Evolutionary conservation across 495 filamentous ascomycete genomes (phyloP), one percentile per base, ranked within the genome.

Genomic region (Talaromyces thailandensis): DNA sequence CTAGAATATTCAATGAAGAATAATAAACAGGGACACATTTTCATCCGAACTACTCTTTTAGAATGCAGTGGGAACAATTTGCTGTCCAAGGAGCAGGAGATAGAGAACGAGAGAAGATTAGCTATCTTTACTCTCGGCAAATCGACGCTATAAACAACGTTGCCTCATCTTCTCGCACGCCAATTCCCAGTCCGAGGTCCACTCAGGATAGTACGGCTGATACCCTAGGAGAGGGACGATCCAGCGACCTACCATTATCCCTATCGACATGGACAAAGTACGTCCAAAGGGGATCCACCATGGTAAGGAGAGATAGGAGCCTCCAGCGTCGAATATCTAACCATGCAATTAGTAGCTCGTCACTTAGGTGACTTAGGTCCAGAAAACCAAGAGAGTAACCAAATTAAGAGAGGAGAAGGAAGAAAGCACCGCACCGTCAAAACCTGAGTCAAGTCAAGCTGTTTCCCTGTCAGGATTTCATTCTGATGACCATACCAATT

Each of bases 401-500:
- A 26, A 52, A 18, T 23, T 52, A 52, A 26, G 21, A 23, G 61
- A 28, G 21, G 18, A 21, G 57, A 32, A 48, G 25, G 16, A 45
- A 52, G 50, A 52, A 52, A 25, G 37, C n/a, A 31, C 64, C 67
- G 29, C 65, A 81, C 79, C 61, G 69, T 67, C 62, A 82, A 67
- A 3, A 77, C 70, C 67, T 81, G 80, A 56, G 82, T 69, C 52
- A 76, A 64, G 64, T 79, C 69, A 21, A 80, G 56, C 59, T 68
- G 69, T 25, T 72, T 68, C 25, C 73, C 74, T 14, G 72, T 56
- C n/a, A 77, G 60, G 5, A 80, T 65, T 50, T 76, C 73, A 60
- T 82, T 77, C 68, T 79, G 79, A 58, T 81, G 81, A 23, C 70
- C 73, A 64, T 82, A 82, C 80, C 79, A 83, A 56, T 83, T 83